Evolutionary conservation across 1,139 yeast genomes (phyloP).

Genomic region (Yamadazyma siamensis): DNA sequence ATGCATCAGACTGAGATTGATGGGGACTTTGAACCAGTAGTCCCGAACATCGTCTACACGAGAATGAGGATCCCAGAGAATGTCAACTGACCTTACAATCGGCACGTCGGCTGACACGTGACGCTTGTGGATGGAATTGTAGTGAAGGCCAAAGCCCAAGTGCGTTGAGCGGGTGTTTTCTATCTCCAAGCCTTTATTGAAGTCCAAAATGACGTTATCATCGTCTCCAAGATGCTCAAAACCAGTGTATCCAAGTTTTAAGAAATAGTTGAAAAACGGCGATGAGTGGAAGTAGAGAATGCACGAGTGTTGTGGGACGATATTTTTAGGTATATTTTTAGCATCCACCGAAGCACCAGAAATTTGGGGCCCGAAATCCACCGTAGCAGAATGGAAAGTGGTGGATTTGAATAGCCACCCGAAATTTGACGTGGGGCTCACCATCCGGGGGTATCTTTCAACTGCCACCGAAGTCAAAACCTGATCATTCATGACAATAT

Average conservation of each 20-base stretch:
- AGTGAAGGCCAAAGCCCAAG: conserved; percentile 6
- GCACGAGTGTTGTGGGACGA: background rate
- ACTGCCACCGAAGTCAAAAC: conserved; percentile 4
- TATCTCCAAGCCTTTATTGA: conserved; percentile 5
- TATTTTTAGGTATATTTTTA: too few species aligned
- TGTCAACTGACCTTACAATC: conserved; percentile 22
- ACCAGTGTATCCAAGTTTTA: background rate
- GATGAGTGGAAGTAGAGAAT: conserved; percentile 4
- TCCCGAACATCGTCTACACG: conserved; percentile 6
- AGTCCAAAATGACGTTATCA: conserved; percentile 3
- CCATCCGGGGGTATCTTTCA: conserved; percentile 1
- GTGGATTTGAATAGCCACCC: too few species aligned
- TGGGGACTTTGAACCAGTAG: conserved; percentile 6
- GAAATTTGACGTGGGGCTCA: background rate
- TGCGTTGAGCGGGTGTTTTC: conserved; percentile 1
- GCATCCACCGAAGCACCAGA: too few species aligned
- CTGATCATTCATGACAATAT: conserved; percentile 2
- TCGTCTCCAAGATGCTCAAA: conserved; percentile 3
- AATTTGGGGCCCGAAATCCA: too few species aligned
- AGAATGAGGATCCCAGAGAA: conserved; percentile 16
- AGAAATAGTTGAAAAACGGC: conserved; percentile 6
- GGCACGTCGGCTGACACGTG: conserved; percentile 4
- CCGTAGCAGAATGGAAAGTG: too few species aligned
- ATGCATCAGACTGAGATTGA: conserved; percentile 5
- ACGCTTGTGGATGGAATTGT: conserved; percentile 2